Percentiles rank a stretch among this genome's conserved stretches.
These are phyloP conservation scores for Solanum bulbocastanum DNA, from an alignment of 257 asterid genomes.

Conservation along the genomic window DNA sequence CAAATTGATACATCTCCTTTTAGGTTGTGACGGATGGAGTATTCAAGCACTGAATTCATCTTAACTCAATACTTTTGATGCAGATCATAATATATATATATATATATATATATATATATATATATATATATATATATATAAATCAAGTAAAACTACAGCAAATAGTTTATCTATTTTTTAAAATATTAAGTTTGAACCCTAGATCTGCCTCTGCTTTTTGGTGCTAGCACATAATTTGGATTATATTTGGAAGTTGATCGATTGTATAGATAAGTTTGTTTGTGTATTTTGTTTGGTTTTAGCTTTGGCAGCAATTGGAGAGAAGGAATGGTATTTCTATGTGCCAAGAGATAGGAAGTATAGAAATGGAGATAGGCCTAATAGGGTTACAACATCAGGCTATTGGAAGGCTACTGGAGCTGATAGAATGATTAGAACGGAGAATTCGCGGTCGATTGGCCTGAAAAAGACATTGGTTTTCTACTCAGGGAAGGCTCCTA, in stretches of 20 bases:
- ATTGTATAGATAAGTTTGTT: background rate
- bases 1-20: background rate
- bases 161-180: no score
- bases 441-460: conserved; percentile 59
- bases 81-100: background rate
- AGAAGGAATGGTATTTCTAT: conserved; percentile 95
- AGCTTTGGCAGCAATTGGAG: conserved; percentile 98
- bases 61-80: background rate
- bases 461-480: conserved; percentile 96
- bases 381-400: conserved; percentile 93
- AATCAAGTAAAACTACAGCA: background rate
- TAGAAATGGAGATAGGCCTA: conserved; percentile 90
- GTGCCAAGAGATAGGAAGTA: conserved; percentile 93
- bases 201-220: background rate
- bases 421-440: conserved; percentile 73
- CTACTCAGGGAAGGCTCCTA: conserved; percentile 98
- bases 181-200: background rate
- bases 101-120: no score
- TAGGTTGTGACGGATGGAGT: no score
- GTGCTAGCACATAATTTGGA: background rate
- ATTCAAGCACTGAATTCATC: background rate
- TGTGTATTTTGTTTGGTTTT: background rate
- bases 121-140: no score
- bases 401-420: conserved; percentile 99
- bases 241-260: background rate